A percentile compares a stretch with the other conserved stretches of the same genome.
Evolutionary conservation across 495 filamentous ascomycete species (phyloP).

Genomic region (Hypoxylon intermedium): DNA sequence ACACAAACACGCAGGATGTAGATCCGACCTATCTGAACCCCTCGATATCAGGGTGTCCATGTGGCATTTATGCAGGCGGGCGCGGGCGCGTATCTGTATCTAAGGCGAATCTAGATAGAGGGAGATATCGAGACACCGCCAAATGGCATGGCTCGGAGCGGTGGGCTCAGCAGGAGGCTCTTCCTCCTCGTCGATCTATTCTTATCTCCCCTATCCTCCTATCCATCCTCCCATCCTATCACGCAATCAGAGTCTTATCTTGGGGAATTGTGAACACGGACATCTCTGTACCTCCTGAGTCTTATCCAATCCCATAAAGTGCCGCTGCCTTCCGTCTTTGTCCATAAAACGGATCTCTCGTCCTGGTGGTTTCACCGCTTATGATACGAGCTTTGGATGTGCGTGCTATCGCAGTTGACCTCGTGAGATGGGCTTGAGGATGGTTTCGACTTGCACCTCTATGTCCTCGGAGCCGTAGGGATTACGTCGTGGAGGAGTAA

Average conservation of each 20-base stretch:
- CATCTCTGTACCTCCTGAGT: constrained; percentile 15
- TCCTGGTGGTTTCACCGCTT: constrained; percentile 5
- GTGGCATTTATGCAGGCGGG: constrained; percentile 20
- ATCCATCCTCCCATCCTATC: no score
- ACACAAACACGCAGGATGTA: constrained; percentile 7
- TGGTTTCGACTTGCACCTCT: not conserved
- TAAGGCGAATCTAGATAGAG: constrained; percentile 29
- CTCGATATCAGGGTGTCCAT: constrained; percentile 7
- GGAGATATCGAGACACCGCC: constrained; percentile 30
- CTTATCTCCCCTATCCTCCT: constrained; percentile 31
- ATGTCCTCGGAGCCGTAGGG: not conserved
- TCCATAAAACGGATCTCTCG: not conserved
- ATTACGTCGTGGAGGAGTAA: constrained; percentile 6
- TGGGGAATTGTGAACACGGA: constrained; percentile 30
- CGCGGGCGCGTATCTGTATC: constrained; percentile 16
- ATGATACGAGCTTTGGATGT: constrained; percentile 1
- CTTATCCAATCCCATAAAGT: constrained; percentile 31
- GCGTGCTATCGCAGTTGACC: not conserved
- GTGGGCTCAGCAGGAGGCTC: constrained; percentile 30
- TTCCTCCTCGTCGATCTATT: constrained; percentile 28
- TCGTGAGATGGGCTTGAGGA: not conserved
- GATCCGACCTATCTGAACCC: constrained; percentile 13
- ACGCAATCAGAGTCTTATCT: constrained; percentile 40
- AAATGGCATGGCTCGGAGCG: constrained; percentile 19
- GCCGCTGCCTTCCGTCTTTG: constrained; percentile 20